Evolutionary conservation across 345 rosid species (phyloP), one percentile per base, ranked within the genome.

Genomic region (Psidium guajava): DNA sequence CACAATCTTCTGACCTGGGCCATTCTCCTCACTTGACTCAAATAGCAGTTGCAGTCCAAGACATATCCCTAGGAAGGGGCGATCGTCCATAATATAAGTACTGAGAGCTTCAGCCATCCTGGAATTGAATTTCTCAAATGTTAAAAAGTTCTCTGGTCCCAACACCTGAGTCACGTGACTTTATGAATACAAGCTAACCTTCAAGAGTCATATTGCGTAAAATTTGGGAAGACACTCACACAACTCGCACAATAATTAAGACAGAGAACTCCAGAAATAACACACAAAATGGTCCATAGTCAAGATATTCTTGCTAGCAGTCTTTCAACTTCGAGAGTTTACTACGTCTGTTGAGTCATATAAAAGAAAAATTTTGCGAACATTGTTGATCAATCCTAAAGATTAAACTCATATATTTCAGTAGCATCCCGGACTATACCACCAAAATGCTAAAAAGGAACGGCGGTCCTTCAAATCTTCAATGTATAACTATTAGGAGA

Each of bases 61-160:
- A 89, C 99, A 96, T 82, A 98, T 98, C 88, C 99, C 99, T 87
- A 98, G 89, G 89, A 98, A 98, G 3, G 98, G 99, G 82, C 97
- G 97, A 88, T 95, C 99, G 18, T 92, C 91, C 90, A 95, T 91
- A 85, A 95, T 93, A 88, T 98, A 96, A 27, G 87, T 83, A 87
- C 94, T 86, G 83, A 98, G 90, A 57, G 99, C 98, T 88, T 97
- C 99, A 5, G 89, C 95, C 98, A 95, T 95, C 91, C 99, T 98
- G 92, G 86, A 88, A 87, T 58, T 28, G 83, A 52, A 25, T 47
- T 36, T 28, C 61, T 54, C 58, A 40, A 36, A 64, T 5, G 49
- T 58, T 32, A 47, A 58, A 44, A 53, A 40, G 49, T 53, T 77
- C 12, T 15, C 57, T 27, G 15, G 57, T 28, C 57, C 55, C 24